Evolutionary conservation across 2,329 filamentous ascomycete species (phyloP).

Genomic region (Paramyrothecium roridum): DNA sequence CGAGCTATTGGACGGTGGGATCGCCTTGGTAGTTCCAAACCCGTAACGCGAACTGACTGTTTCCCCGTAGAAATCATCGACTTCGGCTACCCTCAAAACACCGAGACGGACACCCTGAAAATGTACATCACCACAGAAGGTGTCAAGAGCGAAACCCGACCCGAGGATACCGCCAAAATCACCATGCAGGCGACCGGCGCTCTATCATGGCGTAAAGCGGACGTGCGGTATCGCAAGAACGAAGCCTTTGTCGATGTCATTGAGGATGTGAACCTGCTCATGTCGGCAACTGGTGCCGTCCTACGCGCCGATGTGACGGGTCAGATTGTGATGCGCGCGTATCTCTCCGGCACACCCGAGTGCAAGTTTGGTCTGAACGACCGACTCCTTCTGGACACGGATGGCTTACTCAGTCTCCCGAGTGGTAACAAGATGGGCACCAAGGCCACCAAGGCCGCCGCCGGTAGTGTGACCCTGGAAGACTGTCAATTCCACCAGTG

Average conservation of each 20-base stretch:
- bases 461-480: conserved; percentile 91
- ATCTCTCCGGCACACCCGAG: conserved; percentile 92
- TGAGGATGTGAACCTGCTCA: conserved; percentile 96
- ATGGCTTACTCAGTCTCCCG: conserved; percentile 62
- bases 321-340: conserved; percentile 98
- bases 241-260: conserved; percentile 99
- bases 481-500: conserved; percentile 99
- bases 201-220: conserved; percentile 91
- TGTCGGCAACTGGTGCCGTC: conserved; percentile 96
- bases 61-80: conserved; percentile 81
- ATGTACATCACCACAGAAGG: conserved; percentile 99
- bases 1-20: conserved; percentile 84
- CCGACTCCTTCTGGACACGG: conserved; percentile 81
- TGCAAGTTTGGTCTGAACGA: conserved; percentile 99
- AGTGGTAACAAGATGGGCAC: conserved; percentile 75
- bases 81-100: conserved; percentile 98
- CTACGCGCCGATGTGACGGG: conserved; percentile 94
- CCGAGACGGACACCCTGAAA: conserved; percentile 96
- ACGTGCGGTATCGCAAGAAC: conserved; percentile 99
- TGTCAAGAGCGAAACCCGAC: conserved; percentile 83
- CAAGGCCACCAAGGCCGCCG: conserved; percentile 92
- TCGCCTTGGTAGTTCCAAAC: too few species aligned
- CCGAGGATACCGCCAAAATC: conserved; percentile 94
- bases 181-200: conserved; percentile 99
- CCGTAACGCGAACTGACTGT: too few species aligned